A percentile compares a stretch with the other conserved stretches of the same genome.
Evolutionary conservation across 208 protist genomes (phyloP).

Genomic region (Leptomonas pyrrhocoris): DNA sequence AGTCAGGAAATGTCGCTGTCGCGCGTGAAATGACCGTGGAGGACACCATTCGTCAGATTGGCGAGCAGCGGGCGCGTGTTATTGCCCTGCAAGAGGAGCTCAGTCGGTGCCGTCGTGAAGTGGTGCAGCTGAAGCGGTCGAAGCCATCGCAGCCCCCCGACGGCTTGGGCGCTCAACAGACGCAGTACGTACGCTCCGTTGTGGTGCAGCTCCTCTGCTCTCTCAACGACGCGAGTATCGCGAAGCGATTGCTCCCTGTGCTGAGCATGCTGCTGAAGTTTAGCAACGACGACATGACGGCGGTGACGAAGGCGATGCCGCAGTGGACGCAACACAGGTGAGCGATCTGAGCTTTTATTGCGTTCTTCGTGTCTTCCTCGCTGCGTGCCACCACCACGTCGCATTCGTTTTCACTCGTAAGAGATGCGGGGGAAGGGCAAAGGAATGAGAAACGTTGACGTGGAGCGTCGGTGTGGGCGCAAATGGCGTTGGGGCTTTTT

Average conservation of each 20-base stretch:
- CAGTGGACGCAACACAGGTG: slow-evolving; percentile 20
- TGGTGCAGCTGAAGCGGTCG: slow-evolving; percentile 24
- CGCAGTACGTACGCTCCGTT: slow-evolving; percentile 70
- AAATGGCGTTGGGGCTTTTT: too few relatives aligned
- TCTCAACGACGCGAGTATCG: slow-evolving; percentile 46
- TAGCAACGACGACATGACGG: slow-evolving; percentile 39
- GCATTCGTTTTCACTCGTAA: too few relatives aligned
- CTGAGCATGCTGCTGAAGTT: slow-evolving; percentile 76
- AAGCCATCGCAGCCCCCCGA: slow-evolving; percentile 11
- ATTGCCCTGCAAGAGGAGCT: slow-evolving; percentile 24
- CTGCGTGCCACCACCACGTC: too few relatives aligned
- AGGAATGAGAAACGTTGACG: too few relatives aligned
- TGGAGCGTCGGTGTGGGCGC: too few relatives aligned
- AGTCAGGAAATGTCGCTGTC: not conserved
- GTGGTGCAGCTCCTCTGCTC: slow-evolving; percentile 77
- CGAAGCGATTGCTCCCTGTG: slow-evolving; percentile 75
- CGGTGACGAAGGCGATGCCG: slow-evolving; percentile 62
- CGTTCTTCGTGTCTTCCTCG: slow-evolving; percentile 17
- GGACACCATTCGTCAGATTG: slow-evolving; percentile 15
- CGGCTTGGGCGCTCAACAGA: slow-evolving; percentile 59
- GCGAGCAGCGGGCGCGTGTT: slow-evolving; percentile 17
- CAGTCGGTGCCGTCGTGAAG: slow-evolving; percentile 12
- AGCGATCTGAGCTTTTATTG: not conserved
- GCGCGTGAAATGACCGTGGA: slow-evolving; percentile 8
- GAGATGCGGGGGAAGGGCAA: too few relatives aligned